Evolutionary conservation across 1,284 basidiomycete genomes (phyloP), one percentile per base, ranked within the genome.

Genomic region (Rhodotorula sp.): DNA sequence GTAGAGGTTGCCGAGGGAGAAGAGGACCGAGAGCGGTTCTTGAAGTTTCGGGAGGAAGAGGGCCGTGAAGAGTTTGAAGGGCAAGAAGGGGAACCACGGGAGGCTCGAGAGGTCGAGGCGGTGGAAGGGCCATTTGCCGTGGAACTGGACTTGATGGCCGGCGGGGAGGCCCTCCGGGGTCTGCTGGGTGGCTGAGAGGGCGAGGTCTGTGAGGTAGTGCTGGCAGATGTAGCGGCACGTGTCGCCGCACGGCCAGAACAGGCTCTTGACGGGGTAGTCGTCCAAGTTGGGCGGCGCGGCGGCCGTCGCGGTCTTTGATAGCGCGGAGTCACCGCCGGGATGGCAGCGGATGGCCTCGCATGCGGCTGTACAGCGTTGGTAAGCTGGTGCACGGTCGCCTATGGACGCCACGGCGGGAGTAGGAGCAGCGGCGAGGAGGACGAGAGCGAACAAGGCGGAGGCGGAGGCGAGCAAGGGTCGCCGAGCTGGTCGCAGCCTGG

Each of bases 81-180:
- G 71, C 3, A 46, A 23, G 46, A 56, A 31, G 26, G 62, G 59
- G 59, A 73, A 52, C 14, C 57, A 62, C 8, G 47, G 29, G 10
- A 61, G 34, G 4, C 43, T 48, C 14, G 62, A 59, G 5, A 59
- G 29, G 54, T 52, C 60, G 51, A 75, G 56, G 5, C 78, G 86
- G 87, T 89, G 90, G 81, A 97, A 97, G 0, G 93, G 92, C 95
- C 96, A 99, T 84, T 99, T 99, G 34, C 97, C 97, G 79, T 93
- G 88, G 81, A 91, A 97, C 79, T 97, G 94, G 46, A 78, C 78
- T 39, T 79, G 73, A 18, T 61, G 67, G 14, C 76, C 74, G 15
- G 66, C 61, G 2, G 76, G 79, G 7, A 80, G 69, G 18, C 79
- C 80, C 58, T 80, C 46, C 51, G 79, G 68, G 49, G 51, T 58